Percentiles rank a stretch among this genome's conserved stretches.
These are phyloP conservation scores for Aureobasidium subglaciale DNA, from an alignment of 2,329 filamentous ascomycete species.

Conservation along the genomic window DNA sequence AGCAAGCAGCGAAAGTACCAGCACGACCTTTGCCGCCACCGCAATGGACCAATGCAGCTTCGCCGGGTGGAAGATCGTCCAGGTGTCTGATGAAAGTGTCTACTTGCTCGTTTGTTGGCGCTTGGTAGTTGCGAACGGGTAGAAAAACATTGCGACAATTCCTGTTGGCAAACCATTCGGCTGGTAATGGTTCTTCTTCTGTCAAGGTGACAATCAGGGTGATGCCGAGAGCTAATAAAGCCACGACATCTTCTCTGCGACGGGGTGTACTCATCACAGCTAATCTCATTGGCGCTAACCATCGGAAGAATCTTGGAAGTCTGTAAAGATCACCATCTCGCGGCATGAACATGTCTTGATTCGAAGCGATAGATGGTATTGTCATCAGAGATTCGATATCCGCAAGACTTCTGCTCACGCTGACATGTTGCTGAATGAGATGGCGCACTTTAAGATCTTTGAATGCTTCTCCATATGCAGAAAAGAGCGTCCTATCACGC, in stretches of 20 bases:
- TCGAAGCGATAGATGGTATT: neutral
- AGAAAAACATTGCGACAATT: conserved; percentile 13
- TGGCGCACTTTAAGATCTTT: neutral
- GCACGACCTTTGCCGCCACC: conserved; percentile 17
- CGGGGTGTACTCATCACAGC: conserved; percentile 16
- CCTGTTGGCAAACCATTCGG: conserved; percentile 12
- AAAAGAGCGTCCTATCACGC: neutral
- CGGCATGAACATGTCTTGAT: neutral
- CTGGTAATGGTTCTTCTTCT: conserved; percentile 13
- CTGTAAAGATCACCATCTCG: neutral
- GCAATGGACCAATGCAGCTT: conserved; percentile 15
- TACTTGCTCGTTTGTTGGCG: conserved; percentile 13
- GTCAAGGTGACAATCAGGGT: conserved; percentile 14
- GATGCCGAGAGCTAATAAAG: neutral
- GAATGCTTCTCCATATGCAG: neutral
- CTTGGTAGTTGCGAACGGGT: conserved; percentile 13
- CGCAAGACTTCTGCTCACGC: neutral
- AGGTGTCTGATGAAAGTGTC: conserved; percentile 3
- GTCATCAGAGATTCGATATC: neutral
- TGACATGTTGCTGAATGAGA: neutral
- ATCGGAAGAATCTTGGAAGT: conserved; percentile 17
- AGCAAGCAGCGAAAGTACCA: conserved; percentile 16
- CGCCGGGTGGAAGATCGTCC: neutral
- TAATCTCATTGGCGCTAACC: conserved; percentile 12
- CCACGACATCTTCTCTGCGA: neutral